Evolutionary conservation across 2,329 filamentous ascomycete genomes (phyloP).

Genomic region (Ceratocystiopsis sp.): DNA sequence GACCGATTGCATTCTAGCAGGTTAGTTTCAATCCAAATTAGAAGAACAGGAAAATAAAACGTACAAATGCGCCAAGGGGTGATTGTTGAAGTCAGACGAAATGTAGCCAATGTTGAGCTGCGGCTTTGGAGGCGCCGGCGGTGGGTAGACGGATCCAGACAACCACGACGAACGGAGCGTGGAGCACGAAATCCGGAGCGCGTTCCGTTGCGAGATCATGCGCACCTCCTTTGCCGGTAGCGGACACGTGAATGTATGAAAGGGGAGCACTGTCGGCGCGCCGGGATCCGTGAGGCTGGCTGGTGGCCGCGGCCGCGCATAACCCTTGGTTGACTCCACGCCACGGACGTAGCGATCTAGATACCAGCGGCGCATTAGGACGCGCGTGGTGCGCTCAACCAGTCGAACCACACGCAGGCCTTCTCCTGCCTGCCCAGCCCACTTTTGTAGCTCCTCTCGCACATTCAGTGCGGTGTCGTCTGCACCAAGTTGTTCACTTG

Average conservation of each 20-base stretch:
- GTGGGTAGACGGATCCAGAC: constrained; percentile 61
- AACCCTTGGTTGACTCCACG: constrained; percentile 39
- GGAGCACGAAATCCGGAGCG: constrained; percentile 78
- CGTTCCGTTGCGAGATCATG: constrained; percentile 88
- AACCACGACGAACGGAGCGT: constrained; percentile 81
- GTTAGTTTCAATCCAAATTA: background rate
- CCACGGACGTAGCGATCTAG: constrained; percentile 56
- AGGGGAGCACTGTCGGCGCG: constrained; percentile 86
- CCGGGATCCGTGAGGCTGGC: constrained; percentile 58
- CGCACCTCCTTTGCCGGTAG: constrained; percentile 83
- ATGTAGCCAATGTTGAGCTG: constrained; percentile 88
- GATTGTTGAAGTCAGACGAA: constrained; percentile 97
- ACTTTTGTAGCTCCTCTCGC: constrained; percentile 28
- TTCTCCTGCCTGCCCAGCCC: constrained; percentile 71
- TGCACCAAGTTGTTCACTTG: background rate
- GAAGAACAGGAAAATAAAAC: background rate
- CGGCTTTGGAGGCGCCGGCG: constrained; percentile 65
- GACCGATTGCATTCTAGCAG: constrained; percentile 74
- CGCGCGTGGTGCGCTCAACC: constrained; percentile 66
- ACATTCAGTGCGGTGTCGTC: constrained; percentile 15
- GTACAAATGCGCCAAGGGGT: constrained; percentile 77
- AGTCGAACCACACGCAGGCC: constrained; percentile 71
- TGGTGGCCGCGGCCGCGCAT: constrained; percentile 59
- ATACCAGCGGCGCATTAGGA: constrained; percentile 74
- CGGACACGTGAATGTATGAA: constrained; percentile 94